Evolutionary conservation across 345 rosid species (phyloP), one percentile per base, ranked within the genome.

Genomic region (Melaleuca alternifolia): DNA sequence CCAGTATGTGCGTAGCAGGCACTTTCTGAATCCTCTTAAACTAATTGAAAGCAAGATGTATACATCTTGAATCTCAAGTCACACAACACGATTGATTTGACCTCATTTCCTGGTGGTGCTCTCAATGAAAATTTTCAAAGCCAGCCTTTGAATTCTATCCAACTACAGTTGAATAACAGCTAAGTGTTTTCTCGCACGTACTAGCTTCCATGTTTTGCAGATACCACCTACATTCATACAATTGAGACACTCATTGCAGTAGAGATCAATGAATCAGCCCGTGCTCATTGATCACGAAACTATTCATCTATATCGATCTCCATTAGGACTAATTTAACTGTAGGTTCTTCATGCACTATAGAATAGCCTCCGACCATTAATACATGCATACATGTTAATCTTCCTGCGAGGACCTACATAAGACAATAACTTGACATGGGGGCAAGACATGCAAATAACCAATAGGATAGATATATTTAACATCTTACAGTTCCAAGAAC

Each of bases 371-470:
- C 79, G 0, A 71, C 48, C 7, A 71, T 37, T 71, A 71, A 20
- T 48, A 71, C 37, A 10, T 37, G 79, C 79, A 33, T 71, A 18
- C 44, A 20, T 24, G 79, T 26, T 37, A 37, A 71, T 71, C 79
- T 71, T 71, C 79, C 79, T 37, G 24, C 26, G 37, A 71, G 79
- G 79, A 12, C 14, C 48, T 37, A 21, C 44, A 37, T 48, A 71
- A 71, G 48, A 71, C 79, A 0, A 33, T 7, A 14, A 9, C 24
- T 71, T 71, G 18, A 0, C 24, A 71, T 33, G 48, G 13, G 13
- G 48, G 48, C 79, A 71, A 71, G 79, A 5, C 13, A 0, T 0
- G 2, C 0, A 0, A 71, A 71, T 37, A 41, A 71, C 48, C 79
- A 71, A 71, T 33, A 71, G 48, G 26, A 71, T 33, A 71, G 48